These are phyloP conservation scores for Stylonectria norvegica DNA, from an alignment of 2,329 filamentous ascomycete species.

Conservation along the genomic window DNA sequence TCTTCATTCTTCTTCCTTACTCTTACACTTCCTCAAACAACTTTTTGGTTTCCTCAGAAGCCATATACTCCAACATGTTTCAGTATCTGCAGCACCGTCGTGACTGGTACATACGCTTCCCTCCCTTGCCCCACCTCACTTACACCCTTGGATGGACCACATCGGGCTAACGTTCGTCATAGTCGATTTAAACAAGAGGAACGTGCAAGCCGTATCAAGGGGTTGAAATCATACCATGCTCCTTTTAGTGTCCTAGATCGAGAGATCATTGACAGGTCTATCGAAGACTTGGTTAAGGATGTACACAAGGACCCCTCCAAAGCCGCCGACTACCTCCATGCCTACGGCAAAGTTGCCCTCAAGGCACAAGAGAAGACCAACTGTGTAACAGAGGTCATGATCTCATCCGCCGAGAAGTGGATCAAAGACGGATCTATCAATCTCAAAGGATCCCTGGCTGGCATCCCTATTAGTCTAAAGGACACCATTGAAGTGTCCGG, in stretches of 20 bases:
- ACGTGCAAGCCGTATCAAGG: conserved; percentile 64
- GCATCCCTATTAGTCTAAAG: conserved; percentile 83
- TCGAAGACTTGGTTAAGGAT: conserved; percentile 72
- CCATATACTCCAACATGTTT: conserved; percentile 43
- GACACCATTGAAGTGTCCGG: conserved; percentile 76
- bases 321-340: conserved; percentile 71
- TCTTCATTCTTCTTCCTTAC: neutral
- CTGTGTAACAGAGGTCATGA: conserved; percentile 82
- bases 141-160: neutral
- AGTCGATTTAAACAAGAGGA: conserved; percentile 80
- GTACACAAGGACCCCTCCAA: conserved; percentile 66
- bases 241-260: conserved; percentile 64
- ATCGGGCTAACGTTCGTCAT: conserved; percentile 28
- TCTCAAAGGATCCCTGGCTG: conserved; percentile 76
- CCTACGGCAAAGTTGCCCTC: conserved; percentile 83
- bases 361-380: conserved; percentile 85
- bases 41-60: neutral
- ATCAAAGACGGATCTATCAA: conserved; percentile 57
- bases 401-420: conserved; percentile 76
- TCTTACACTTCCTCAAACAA: neutral
- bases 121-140: conserved; percentile 3
- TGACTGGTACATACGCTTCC: conserved; percentile 58
- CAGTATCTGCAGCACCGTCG: conserved; percentile 67
- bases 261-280: conserved; percentile 66
- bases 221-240: conserved; percentile 62